Conservation (phyloP, 768 basidiomycete species). For the Kwoniella sp. region DNA sequence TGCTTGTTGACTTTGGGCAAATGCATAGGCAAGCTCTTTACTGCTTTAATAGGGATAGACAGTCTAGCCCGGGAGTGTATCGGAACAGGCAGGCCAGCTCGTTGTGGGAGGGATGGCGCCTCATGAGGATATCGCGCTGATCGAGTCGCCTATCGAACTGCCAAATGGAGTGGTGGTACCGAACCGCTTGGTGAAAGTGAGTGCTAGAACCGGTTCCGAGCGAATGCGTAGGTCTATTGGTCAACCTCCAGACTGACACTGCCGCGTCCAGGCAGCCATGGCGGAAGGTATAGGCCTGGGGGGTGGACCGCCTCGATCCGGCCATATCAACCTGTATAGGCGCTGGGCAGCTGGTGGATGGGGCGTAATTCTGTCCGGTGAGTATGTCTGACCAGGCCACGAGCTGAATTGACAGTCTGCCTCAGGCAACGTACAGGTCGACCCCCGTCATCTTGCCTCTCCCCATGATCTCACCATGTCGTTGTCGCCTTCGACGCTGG, state of each 20-base stretch:
- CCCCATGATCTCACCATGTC: slow-evolving; percentile 30
- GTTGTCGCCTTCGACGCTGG: slow-evolving; percentile 7
- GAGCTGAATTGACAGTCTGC: slow-evolving; percentile 54
- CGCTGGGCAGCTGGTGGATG: slow-evolving; percentile 71
- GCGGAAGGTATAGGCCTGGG: slow-evolving; percentile 75
- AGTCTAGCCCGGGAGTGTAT: no score
- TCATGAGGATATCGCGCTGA: slow-evolving; percentile 21
- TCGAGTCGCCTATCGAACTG: slow-evolving; percentile 17
- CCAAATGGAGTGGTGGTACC: slow-evolving; percentile 42
- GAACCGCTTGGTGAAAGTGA: slow-evolving; percentile 57
- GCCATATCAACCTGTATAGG: slow-evolving; percentile 64
- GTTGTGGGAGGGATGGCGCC: no score
- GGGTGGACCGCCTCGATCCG: slow-evolving; percentile 68
- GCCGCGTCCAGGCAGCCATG: slow-evolving; percentile 79
- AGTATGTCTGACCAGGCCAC: background rate
- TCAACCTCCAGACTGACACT: no score
- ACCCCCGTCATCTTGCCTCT: slow-evolving; percentile 34
- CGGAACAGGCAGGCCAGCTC: no score
- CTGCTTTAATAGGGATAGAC: no score
- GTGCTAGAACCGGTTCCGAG: no score
- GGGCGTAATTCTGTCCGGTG: slow-evolving; percentile 84
- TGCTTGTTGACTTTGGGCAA: no score
- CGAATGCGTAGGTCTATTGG: no score
- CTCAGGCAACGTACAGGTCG: slow-evolving; percentile 45
- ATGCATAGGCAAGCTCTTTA: no score